Percentiles rank a stretch among this genome's conserved stretches.
These are phyloP conservation scores for Russula emetica DNA, from an alignment of 768 basidiomycete species.

Conservation along the genomic window DNA sequence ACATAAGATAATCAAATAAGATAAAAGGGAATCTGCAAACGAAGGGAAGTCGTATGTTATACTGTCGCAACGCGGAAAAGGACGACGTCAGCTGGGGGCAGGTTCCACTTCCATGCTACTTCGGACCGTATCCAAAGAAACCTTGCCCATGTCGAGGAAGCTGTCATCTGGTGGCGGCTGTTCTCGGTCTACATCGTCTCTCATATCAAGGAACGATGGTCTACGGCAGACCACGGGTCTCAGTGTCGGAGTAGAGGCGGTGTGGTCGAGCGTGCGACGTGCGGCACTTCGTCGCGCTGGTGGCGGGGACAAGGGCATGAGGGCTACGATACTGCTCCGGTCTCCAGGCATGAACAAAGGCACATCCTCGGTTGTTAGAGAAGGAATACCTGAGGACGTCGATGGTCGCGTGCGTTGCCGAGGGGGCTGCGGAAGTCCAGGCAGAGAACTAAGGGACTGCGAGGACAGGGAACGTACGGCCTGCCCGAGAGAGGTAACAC, in stretches of 20 bases:
- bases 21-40: conserved; percentile 15
- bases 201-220: conserved; percentile 71
- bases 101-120: conserved; percentile 34
- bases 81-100: conserved; percentile 5
- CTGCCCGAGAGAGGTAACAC: not conserved
- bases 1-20: conserved; percentile 24
- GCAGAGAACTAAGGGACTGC: conserved; percentile 34
- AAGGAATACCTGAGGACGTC: conserved; percentile 17
- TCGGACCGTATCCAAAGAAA: conserved; percentile 40
- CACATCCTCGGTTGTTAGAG: conserved; percentile 17
- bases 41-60: conserved; percentile 1
- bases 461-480: conserved; percentile 22
- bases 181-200: conserved; percentile 33
- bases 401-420: conserved; percentile 34
- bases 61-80: conserved; percentile 5
- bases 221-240: conserved; percentile 57
- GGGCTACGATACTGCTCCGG: conserved; percentile 32
- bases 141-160: conserved; percentile 42
- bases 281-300: conserved; percentile 28
- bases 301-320: conserved; percentile 39
- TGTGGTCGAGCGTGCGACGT: conserved; percentile 19
- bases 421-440: conserved; percentile 52
- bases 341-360: conserved; percentile 9
- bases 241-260: conserved; percentile 15
- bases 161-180: conserved; percentile 34